Evolutionary conservation across 352 stramenopile species (phyloP), one percentile per base, ranked within the genome.

Genomic region (Phytophthora brassicae): DNA sequence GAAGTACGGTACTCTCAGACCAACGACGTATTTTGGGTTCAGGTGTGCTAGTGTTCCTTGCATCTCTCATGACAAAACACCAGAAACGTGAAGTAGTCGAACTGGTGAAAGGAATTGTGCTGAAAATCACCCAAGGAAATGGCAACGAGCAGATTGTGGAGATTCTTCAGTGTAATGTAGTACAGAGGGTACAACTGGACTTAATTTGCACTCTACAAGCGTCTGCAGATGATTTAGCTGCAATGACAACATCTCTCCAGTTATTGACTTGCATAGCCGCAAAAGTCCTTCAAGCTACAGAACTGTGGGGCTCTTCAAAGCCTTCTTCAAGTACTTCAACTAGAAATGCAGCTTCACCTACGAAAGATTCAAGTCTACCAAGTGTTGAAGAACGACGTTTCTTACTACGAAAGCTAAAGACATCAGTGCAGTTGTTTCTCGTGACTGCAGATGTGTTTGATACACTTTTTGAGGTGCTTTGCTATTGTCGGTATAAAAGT

Each of bases 101-200:
- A 31, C 60, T 81, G 48, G 74, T 86, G 31, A 88, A 90, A 57
- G 56, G 54, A 17, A 89, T 90, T 41, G 56, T 77, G 1, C 41
- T 60, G 4, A 69, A 82, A 42, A 72, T 91, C 11, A 55, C 71
- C 3, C 44, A 64, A 42, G 53, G 72, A 20, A 66, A 85, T 26
- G 66, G 61, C 16, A 61, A 74, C 2, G 79, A 86, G 17, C 75
- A 85, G 16, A 72, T 90, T 56, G 56, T 77, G 12, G 74, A 81
- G 22, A 77, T 94, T 42, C 52, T 94, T 35, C 64, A 77, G 19
- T 84, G 68, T 19, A 89, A 87, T 49, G 55, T 87, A n/a, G 69
- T 84, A 11, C 60, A 88, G 14, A 78, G 81, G 24, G 66, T 86
- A 4, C 42, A 72, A 23, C 11, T 47, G 4, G 75, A 88, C 48